phyloP scores from a whole-genome alignment of 225 moss, liverwort and hornwort genomes.

The Asterella californica region DNA sequence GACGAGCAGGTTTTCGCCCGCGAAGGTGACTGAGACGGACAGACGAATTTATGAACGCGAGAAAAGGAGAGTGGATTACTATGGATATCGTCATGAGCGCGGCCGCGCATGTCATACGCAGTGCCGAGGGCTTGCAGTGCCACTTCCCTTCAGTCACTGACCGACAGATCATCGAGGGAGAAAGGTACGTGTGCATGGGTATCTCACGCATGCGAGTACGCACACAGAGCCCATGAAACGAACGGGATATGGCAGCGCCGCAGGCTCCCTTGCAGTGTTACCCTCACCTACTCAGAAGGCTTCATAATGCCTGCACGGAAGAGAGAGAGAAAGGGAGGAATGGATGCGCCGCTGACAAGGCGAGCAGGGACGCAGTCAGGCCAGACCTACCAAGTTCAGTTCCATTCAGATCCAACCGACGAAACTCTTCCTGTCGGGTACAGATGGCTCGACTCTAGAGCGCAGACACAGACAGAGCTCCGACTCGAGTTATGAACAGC shows the following conservation, averaged over 20 bases:
- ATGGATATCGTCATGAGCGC: neutral
- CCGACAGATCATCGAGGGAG: neutral
- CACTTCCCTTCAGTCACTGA: neutral
- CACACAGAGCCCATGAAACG: neutral
- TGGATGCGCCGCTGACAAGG: neutral
- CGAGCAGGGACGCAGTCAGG: neutral
- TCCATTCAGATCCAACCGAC: no score
- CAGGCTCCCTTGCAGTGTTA: neutral
- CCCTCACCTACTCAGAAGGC: neutral
- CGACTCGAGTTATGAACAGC: neutral
- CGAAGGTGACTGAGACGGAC: neutral
- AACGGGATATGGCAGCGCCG: neutral
- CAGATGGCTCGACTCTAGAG: neutral
- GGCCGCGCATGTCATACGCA: neutral
- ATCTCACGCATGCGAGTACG: neutral
- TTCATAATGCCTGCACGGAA: neutral
- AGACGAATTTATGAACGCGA: neutral
- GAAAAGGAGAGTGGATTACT: neutral
- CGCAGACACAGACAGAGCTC: neutral
- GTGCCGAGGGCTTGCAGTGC: neutral
- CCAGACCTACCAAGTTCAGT: neutral
- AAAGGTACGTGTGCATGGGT: conserved; percentile 9
- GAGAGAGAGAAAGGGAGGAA: neutral
- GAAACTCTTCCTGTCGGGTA: neutral
- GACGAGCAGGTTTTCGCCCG: no score